A percentile compares a stretch with the other conserved stretches of the same genome.
These are phyloP conservation scores for Kodamaea kakaduensis DNA, from an alignment of 805 yeast species.

Conservation along the genomic window DNA sequence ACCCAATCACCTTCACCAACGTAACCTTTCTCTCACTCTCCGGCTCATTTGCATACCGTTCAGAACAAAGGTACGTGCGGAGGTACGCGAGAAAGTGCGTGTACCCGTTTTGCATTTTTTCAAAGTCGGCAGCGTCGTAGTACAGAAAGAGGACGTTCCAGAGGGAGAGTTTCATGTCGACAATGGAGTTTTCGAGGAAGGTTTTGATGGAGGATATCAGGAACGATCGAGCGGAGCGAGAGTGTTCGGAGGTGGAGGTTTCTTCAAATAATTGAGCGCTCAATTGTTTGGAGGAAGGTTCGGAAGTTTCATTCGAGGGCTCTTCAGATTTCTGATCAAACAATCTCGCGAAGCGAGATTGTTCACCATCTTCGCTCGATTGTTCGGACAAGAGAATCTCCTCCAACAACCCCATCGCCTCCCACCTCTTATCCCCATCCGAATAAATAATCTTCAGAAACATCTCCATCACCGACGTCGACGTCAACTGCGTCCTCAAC, in stretches of 20 bases:
- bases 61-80: conserved; percentile 27
- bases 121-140: conserved; percentile 34
- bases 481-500: conserved; percentile 61
- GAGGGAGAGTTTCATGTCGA: conserved; percentile 62
- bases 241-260: conserved; percentile 1
- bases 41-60: conserved; percentile 15
- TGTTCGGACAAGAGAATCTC: conserved; percentile 39
- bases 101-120: conserved; percentile 46
- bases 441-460: conserved; percentile 51
- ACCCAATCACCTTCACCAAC: conserved; percentile 49
- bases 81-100: conserved; percentile 48
- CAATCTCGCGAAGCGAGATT: too few species aligned
- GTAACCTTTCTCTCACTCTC: conserved; percentile 34
- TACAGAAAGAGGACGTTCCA: conserved; percentile 70
- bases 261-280: too few species aligned
- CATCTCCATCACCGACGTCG: conserved; percentile 63
- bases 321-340: too few species aligned
- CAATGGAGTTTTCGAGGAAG: conserved; percentile 61
- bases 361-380: conserved; percentile 5
- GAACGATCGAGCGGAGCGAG: too few species aligned
- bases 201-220: conserved; percentile 57
- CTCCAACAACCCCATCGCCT: conserved; percentile 43
- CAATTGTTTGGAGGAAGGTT: too few species aligned
- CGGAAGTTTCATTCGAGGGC: too few species aligned
- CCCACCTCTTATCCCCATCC: conserved; percentile 26